These are phyloP conservation scores for Stromatinia cepivora DNA, from an alignment of 2,329 filamentous ascomycete species.

Conservation along the genomic window DNA sequence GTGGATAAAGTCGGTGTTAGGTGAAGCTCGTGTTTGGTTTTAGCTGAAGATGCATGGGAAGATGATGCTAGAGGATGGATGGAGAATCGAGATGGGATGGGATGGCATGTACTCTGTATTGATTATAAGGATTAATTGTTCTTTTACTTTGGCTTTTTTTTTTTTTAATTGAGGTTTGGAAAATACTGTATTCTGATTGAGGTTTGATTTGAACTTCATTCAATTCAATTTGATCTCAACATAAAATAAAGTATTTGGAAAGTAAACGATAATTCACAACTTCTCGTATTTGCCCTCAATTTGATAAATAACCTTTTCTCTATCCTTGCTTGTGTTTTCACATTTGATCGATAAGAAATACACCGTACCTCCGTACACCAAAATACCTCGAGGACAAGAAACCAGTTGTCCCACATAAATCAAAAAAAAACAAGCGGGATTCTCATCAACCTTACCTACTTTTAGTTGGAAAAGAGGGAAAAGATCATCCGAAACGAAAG, in stretches of 20 bases:
- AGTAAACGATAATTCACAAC: background rate
- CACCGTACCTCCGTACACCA: background rate
- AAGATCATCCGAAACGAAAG: slow-evolving; percentile 11
- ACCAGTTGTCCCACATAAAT: background rate
- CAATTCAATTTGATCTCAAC: background rate
- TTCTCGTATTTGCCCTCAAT: background rate
- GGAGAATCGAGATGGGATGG: background rate
- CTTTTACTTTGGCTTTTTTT: background rate
- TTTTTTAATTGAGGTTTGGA: background rate
- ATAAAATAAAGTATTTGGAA: too few relatives aligned
- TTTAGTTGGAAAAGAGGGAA: slow-evolving; percentile 9
- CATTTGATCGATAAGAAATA: slow-evolving; percentile 3
- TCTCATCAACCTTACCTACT: background rate
- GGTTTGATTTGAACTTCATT: background rate
- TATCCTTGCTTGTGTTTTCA: background rate
- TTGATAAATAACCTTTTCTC: background rate
- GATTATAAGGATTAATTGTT: background rate
- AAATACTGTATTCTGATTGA: background rate
- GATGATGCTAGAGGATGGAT: background rate
- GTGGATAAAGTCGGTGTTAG: too few relatives aligned
- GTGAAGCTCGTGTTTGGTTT: background rate
- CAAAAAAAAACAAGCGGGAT: slow-evolving; percentile 1
- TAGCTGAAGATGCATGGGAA: background rate
- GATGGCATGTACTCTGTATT: background rate
- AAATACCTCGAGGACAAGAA: slow-evolving; percentile 2